A percentile compares a stretch with the other conserved stretches of the same genome.
Conservation (phyloP, 2,329 filamentous ascomycete genomes). For the Neonectria sp. region DNA sequence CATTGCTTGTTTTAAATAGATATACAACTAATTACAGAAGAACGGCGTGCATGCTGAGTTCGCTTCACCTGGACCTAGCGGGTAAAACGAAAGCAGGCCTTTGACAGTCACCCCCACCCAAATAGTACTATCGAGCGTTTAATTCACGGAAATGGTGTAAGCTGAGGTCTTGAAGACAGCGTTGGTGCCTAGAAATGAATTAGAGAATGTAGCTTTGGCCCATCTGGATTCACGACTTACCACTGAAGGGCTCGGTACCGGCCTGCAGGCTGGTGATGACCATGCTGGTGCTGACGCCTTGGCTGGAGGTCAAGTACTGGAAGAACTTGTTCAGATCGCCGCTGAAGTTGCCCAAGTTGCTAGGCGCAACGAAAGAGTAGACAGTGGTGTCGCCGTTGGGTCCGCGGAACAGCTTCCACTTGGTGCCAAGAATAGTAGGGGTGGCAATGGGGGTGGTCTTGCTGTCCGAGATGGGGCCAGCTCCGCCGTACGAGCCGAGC, state of each 20-base stretch:
- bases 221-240: slow-evolving; percentile 36
- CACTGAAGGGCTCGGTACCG: slow-evolving; percentile 70
- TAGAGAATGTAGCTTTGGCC: not conserved
- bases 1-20: not conserved
- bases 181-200: slow-evolving; percentile 12
- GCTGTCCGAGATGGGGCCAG: slow-evolving; percentile 63
- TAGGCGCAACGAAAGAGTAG: slow-evolving; percentile 65
- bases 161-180: slow-evolving; percentile 17
- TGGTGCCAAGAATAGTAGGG: slow-evolving; percentile 65
- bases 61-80: not conserved
- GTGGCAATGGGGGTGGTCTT: slow-evolving; percentile 49
- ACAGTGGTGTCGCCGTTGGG: slow-evolving; percentile 71
- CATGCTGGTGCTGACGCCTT: slow-evolving; percentile 52
- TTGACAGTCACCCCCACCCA: not conserved
- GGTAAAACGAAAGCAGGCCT: not conserved
- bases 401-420: slow-evolving; percentile 72
- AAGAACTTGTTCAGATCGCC: slow-evolving; percentile 72
- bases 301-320: slow-evolving; percentile 65
- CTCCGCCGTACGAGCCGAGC: slow-evolving; percentile 70
- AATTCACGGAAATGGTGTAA: slow-evolving; percentile 26
- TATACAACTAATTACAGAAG: not conserved
- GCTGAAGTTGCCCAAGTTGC: slow-evolving; percentile 64
- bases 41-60: not conserved
- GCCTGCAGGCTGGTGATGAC: slow-evolving; percentile 33
- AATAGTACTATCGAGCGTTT: not conserved